Conservation (phyloP, 805 yeast genomes). For the Novakomyces olei region DNA sequence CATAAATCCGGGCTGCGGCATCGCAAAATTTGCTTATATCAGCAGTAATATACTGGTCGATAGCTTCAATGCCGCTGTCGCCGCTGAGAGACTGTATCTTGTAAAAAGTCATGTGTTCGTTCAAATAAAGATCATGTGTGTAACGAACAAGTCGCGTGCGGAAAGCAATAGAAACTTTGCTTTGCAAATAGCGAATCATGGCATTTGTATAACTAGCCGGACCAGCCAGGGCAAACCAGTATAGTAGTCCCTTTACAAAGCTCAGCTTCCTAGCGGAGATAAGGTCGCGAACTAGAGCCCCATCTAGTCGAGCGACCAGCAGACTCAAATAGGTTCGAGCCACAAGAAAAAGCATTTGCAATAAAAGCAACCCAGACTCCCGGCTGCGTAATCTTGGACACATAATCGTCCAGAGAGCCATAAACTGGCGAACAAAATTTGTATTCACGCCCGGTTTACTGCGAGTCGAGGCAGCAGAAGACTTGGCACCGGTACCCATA, state of each 20-base stretch:
- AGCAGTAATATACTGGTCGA: slow-evolving; percentile 70
- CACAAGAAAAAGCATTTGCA: slow-evolving; percentile 54
- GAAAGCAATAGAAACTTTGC: slow-evolving; percentile 57
- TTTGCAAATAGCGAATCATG: slow-evolving; percentile 60
- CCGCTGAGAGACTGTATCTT: slow-evolving; percentile 46
- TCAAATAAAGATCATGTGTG: slow-evolving; percentile 75
- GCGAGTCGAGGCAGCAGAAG: slow-evolving; percentile 6
- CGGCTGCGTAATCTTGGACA: slow-evolving; percentile 53
- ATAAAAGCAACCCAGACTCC: slow-evolving; percentile 38
- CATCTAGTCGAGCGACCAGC: slow-evolving; percentile 72
- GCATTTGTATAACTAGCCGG: slow-evolving; percentile 88
- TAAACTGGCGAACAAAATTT: slow-evolving; percentile 46
- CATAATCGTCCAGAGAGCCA: slow-evolving; percentile 56
- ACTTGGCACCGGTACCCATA: slow-evolving; percentile 3
- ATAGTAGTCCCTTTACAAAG: slow-evolving; percentile 52
- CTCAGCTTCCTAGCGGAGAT: slow-evolving; percentile 59
- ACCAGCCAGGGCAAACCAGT: slow-evolving; percentile 76
- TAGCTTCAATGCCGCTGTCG: slow-evolving; percentile 34
- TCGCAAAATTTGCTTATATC: slow-evolving; percentile 65
- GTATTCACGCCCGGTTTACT: slow-evolving; percentile 24
- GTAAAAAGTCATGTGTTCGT: slow-evolving; percentile 59
- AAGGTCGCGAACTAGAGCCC: slow-evolving; percentile 73
- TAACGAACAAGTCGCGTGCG: slow-evolving; percentile 67
- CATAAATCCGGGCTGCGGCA: slow-evolving; percentile 60
- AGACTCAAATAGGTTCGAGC: slow-evolving; percentile 74